phyloP scores from a whole-genome alignment of 371 early-diverging fungal species.

The Mortierella sp. region DNA sequence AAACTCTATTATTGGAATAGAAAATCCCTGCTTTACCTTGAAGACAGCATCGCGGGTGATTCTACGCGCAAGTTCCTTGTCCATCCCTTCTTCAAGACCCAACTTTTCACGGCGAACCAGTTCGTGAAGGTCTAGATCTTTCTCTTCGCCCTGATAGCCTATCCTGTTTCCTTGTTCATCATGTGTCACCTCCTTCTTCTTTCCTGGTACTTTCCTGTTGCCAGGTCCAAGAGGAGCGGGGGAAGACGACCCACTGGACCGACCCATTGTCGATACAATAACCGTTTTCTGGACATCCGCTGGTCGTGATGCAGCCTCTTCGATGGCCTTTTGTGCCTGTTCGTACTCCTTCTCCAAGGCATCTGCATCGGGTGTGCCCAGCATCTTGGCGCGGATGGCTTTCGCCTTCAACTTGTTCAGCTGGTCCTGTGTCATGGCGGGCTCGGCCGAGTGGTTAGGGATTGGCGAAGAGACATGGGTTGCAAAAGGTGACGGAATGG shows the following conservation, averaged over 20 bases:
- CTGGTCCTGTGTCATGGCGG: conserved; percentile 67
- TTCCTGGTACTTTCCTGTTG: conserved; percentile 25
- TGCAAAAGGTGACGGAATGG: conserved; percentile 50
- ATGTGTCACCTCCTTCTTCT: conserved; percentile 67
- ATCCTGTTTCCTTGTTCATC: conserved; percentile 68
- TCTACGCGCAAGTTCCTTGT: conserved; percentile 77
- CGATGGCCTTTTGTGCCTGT: conserved; percentile 52
- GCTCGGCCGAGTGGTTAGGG: conserved; percentile 29
- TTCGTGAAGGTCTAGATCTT: conserved; percentile 65
- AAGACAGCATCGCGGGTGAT: conserved; percentile 83
- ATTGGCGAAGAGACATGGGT: conserved; percentile 47
- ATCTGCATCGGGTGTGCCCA: conserved; percentile 72
- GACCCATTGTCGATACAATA: conserved; percentile 34
- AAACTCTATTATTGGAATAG: too few species aligned
- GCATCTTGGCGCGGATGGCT: conserved; percentile 81
- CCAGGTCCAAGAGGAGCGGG: conserved; percentile 38
- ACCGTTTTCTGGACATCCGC: conserved; percentile 24
- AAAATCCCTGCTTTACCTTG: conserved; percentile 50
- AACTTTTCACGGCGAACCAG: conserved; percentile 77
- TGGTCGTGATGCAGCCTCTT: conserved; percentile 17
- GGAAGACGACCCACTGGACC: conserved; percentile 39
- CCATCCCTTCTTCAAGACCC: conserved; percentile 64
- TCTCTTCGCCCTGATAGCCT: conserved; percentile 68
- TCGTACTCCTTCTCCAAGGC: conserved; percentile 80
- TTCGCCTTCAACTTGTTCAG: conserved; percentile 90